These are phyloP conservation scores for Irpex sp. DNA, from an alignment of 1,284 basidiomycete genomes.

Conservation along the genomic window DNA sequence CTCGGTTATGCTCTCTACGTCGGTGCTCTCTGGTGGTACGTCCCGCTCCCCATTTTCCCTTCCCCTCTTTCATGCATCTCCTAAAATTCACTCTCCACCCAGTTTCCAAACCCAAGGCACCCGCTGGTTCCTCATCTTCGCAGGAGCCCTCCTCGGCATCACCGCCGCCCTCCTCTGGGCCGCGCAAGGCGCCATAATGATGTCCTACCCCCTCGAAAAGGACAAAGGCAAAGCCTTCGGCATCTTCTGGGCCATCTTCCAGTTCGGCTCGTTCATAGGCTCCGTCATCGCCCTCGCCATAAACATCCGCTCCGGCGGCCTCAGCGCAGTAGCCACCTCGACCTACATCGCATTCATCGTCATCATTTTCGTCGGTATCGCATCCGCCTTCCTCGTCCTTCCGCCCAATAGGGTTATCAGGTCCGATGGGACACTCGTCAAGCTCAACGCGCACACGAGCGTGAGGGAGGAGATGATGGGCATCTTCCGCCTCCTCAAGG, in stretches of 20 bases:
- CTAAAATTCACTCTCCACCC: no score
- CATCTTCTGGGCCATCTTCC: constrained; percentile 53
- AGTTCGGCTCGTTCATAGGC: constrained; percentile 46
- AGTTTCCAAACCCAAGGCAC: constrained; percentile 33
- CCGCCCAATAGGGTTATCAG: constrained; percentile 35
- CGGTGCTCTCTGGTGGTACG: constrained; percentile 38
- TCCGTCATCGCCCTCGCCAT: constrained; percentile 44
- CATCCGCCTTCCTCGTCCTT: constrained; percentile 31
- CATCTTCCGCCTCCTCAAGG: constrained; percentile 31
- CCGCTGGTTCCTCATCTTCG: constrained; percentile 43
- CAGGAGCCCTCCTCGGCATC: constrained; percentile 50
- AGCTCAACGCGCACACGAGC: constrained; percentile 28
- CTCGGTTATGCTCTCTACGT: constrained; percentile 45
- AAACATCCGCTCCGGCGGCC: constrained; percentile 29
- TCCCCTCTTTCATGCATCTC: no score
- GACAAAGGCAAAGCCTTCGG: constrained; percentile 44
- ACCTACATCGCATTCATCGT: constrained; percentile 39
- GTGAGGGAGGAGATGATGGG: constrained; percentile 30
- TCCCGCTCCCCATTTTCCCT: no score
- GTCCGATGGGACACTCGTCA: constrained; percentile 34
- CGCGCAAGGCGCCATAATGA: constrained; percentile 52
- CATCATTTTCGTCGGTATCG: constrained; percentile 35
- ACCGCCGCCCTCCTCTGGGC: constrained; percentile 60
- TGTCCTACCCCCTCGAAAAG: constrained; percentile 52
- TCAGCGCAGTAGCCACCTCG: constrained; percentile 30